Base-by-base conservation (phyloP, 2,329 filamentous ascomycete species). In the Fusarium ambrosium region DNA sequence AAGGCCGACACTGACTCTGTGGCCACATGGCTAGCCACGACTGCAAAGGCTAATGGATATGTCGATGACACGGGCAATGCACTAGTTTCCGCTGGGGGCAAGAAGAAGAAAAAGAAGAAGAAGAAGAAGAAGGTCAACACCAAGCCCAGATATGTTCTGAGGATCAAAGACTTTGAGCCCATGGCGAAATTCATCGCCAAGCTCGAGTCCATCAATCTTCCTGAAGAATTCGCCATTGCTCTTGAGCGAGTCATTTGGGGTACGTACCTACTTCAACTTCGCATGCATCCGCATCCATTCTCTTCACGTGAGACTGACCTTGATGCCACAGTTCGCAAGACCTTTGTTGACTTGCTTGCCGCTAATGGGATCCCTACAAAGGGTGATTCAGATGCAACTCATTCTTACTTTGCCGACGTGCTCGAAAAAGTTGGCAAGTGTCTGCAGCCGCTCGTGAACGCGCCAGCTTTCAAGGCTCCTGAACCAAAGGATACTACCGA, bases 1-100 rank as follows among this genome's bases (percentile, higher is more conserved):
- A 78, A 78, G 64, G 58, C 61, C 18, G 77, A 77, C 41, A 78
- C 71, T 1, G 73, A 77, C 55, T 48, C 48, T 39, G 66, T 76
- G 4, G 75, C 76, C 16, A 64, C 59, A 45, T 77, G 68, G 73
- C 68, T 77, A 0, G 67, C 68, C 4, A 58, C 66, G 0, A 78
- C 71, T n/a, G 70, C 74, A 14, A 72, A 75, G n/a, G 62, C 45
- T 8, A 51, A 72, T 24, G 68, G 72, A 32, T 77, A 71, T 5
- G 13, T 14, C 3, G 27, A 58, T 5, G 36, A 68, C 10, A 29
- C 22, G 6, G 43, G 43, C 20, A 48, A 43, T 43, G 39, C 39
- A 20, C 10, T 53, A 24, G 53, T 43, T 22, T 4, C 32, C 14
- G 24, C 60, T 0, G 43, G 16, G 43, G 34, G 24, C 53, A 68